Base-by-base conservation (phyloP, 768 basidiomycete genomes). In the Multifurca ochricompacta region DNA sequence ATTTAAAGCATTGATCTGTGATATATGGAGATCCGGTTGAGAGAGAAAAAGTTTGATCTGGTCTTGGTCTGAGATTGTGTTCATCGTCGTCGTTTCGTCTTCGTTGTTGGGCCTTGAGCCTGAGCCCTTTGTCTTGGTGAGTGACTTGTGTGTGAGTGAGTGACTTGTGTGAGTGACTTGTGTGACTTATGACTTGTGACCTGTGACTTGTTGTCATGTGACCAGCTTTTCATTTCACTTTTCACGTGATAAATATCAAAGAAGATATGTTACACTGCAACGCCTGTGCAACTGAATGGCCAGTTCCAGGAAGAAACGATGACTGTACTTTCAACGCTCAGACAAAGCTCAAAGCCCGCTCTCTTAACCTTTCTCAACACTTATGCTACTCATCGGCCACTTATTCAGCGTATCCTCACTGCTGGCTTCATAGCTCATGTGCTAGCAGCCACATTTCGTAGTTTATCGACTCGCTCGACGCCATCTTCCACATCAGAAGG, bases 321-420 rank as follows among this genome's bases (percentile, higher is more conserved):
- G 70, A 34, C 62, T 8, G 47, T 64, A 35, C 59, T 70, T 40
- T 66, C 68, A 11, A 67, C 63, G 7, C 54, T 65, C 27, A 59
- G 62, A 52, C 62, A 62, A 30, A 64, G 63, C 31, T 68, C 74
- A 36, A 69, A 74, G 42, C 72, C 67, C 11, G 19, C 56, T 41
- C 59, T 82, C 27, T 65, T 76, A 2, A 67, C 67, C 46, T 65
- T 85, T 43, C 65, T 74, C 34, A 74, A 73, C 48, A 53, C 66
- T n/a, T 94, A 95, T 62, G 64, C 76, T 3, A 51, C 66, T 1
- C 81, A 91, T 65, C 73, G 91, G 4, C 87, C 89, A 3, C 62
- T 77, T 35, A 72, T 93, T 44, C 91, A 94, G 67, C 80, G 82
- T 37, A 58, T 77, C 27, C 72, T 95, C 18, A 92, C 84, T 42